Base-by-base conservation (phyloP, 2,329 filamentous ascomycete genomes). In the Ophiostoma quercus region DNA sequence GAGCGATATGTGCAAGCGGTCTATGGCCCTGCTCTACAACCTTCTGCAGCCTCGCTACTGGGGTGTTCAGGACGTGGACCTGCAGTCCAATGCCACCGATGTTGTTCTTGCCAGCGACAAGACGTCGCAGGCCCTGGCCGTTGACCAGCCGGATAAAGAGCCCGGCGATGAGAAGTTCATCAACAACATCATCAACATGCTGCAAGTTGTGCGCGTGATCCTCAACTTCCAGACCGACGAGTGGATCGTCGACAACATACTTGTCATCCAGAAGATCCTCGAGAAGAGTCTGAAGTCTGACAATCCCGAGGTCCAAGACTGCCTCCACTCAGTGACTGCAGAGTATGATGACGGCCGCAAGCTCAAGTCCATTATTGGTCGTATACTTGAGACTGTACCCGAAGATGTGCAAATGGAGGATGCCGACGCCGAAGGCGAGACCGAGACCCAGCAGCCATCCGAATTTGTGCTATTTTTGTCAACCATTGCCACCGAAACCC, bases 231-330 rank as follows among this genome's bases (percentile, higher is more conserved):
- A 97, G 79, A 83, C 91, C 0, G 90, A 97, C 75, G 92, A 97
- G 2, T 99, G 95, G 95, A 89, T 98, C 51, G 81, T 93, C 68
- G 88, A 88, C 75, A 92, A 92, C 73, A 85, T 96, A 75, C 80
- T 89, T 0, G 83, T 88, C 37, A 84, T 98, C 37, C 92, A 97
- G 78, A 96, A 92, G 77, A 87, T 98, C 14, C 80, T 98, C 16
- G 94, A 97, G 73, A 97, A 96, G 80, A 88, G 91, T 14, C 81
- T 99, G 69, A 92, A 91, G 75, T 94, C 90, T 2, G 94, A 98
- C 74, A 91, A 94, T 73, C 87, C 92, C 0, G 95, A 99, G 76
- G 88, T 99, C 9, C 96, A 99, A 75, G 94, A 98, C 76, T 97
- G 92, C 76, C 81, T 98, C 41, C 92, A 98, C 78, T 84, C 89